Evolutionary conservation across 495 filamentous ascomycete species (phyloP).

Genomic region (Pyronema omphalodes): DNA sequence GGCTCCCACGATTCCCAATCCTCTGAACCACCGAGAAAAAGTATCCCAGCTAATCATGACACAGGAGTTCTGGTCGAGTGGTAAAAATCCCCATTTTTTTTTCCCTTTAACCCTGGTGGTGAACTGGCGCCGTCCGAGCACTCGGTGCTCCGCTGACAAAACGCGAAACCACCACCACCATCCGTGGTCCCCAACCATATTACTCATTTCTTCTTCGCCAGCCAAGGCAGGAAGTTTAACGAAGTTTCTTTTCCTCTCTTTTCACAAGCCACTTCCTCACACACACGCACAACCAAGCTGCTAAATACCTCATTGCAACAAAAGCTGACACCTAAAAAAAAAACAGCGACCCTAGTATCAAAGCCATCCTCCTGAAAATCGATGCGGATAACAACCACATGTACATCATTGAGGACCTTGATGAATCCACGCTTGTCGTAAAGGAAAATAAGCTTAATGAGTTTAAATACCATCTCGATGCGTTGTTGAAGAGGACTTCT

Average conservation of each 20-base stretch:
- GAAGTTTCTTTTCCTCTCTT: too few relatives aligned
- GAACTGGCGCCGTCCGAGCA: too few relatives aligned
- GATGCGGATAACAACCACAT: constrained; percentile 43
- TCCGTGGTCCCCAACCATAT: too few relatives aligned
- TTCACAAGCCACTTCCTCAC: too few relatives aligned
- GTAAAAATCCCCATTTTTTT: background rate
- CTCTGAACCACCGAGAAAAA: background rate
- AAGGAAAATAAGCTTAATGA: constrained; percentile 37
- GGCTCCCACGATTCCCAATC: background rate
- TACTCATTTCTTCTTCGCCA: too few relatives aligned
- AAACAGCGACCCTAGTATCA: constrained; percentile 41
- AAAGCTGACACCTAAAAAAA: background rate
- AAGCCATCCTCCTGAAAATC: constrained; percentile 57
- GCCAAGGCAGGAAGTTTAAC: too few relatives aligned
- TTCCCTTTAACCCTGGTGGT: too few relatives aligned
- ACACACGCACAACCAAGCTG: too few relatives aligned
- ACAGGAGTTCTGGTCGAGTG: constrained; percentile 4
- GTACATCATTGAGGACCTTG: constrained; percentile 43
- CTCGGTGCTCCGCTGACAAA: too few relatives aligned
- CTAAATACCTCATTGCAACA: background rate
- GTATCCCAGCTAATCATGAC: background rate
- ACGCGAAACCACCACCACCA: too few relatives aligned
- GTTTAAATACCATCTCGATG: constrained; percentile 46
- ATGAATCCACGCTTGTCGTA: constrained; percentile 31
- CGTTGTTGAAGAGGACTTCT: constrained; percentile 34